phyloP scores from a whole-genome alignment of 2,329 filamentous ascomycete genomes.

The Fusarium drepaniforme region DNA sequence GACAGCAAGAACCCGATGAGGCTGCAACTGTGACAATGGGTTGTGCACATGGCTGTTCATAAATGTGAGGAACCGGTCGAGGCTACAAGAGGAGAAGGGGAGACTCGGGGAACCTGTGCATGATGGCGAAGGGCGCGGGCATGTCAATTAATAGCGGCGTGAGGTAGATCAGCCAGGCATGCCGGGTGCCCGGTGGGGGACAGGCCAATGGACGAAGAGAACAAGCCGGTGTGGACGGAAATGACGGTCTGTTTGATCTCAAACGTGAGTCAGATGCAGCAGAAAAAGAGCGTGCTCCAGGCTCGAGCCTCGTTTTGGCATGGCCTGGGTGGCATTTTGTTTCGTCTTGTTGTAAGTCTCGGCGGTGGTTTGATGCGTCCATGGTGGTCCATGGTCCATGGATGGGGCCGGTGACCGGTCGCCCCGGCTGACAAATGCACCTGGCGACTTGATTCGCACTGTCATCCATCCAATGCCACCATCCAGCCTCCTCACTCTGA shows the following conservation, averaged over 20 bases:
- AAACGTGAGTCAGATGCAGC: conserved; percentile 18
- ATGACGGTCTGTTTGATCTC: background rate
- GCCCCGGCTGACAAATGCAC: conserved; percentile 44
- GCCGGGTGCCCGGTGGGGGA: background rate
- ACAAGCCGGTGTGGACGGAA: background rate
- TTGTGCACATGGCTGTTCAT: background rate
- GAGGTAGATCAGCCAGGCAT: conserved; percentile 6
- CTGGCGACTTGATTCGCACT: conserved; percentile 33
- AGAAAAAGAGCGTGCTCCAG: conserved; percentile 6
- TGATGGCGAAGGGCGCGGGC: conserved; percentile 35
- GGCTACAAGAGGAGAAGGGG: conserved; percentile 2
- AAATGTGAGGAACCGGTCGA: conserved; percentile 3
- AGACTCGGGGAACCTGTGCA: conserved; percentile 27
- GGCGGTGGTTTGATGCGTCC: conserved; percentile 2
- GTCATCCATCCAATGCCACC: conserved; percentile 20
- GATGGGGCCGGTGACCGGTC: conserved; percentile 19
- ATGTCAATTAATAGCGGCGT: conserved; percentile 42
- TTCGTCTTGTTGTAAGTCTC: conserved; percentile 30
- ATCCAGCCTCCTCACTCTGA: conserved; percentile 8
- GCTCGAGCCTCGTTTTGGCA: conserved; percentile 25
- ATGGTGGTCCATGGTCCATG: conserved; percentile 3
- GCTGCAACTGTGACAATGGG: background rate
- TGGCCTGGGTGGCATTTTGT: conserved; percentile 29
- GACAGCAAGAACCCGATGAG: background rate
- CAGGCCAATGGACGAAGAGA: background rate